A percentile compares a stretch with the other conserved stretches of the same genome.
Conservation (phyloP, 805 yeast species). For the Clavispora carvajalis region DNA sequence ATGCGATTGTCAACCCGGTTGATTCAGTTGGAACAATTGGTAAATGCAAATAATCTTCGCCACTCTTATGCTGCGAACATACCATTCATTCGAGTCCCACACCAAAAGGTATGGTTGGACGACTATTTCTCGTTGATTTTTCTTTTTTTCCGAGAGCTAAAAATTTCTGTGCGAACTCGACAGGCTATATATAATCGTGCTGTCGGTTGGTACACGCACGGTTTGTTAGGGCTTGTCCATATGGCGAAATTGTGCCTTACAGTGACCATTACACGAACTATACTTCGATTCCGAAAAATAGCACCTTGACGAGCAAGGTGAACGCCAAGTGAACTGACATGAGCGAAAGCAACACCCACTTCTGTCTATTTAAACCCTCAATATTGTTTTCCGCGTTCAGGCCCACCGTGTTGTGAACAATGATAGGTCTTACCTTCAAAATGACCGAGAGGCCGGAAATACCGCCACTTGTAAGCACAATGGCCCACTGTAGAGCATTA, state of each 20-base stretch:
- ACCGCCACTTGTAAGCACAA: slow-evolving; percentile 55
- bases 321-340: slow-evolving; percentile 49
- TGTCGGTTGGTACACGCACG: slow-evolving; percentile 2
- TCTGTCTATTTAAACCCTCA: slow-evolving; percentile 24
- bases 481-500: slow-evolving; percentile 56
- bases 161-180: slow-evolving; percentile 1
- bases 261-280: background rate
- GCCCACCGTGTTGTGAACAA: slow-evolving; percentile 31
- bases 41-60: slow-evolving; percentile 48
- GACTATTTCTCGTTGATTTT: too few species aligned
- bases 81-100: slow-evolving; percentile 22
- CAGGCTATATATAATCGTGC: background rate
- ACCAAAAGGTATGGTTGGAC: slow-evolving; percentile 9
- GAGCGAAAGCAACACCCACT: slow-evolving; percentile 35
- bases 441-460: slow-evolving; percentile 55
- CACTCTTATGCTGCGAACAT: slow-evolving; percentile 14
- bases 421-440: slow-evolving; percentile 39
- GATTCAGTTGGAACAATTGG: slow-evolving; percentile 62
- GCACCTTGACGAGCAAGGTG: slow-evolving; percentile 59
- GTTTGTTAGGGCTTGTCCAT: background rate
- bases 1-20: slow-evolving; percentile 47
- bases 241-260: background rate
- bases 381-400: slow-evolving; percentile 23
- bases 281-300: slow-evolving; percentile 47
- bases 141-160: background rate